Base-by-base conservation (phyloP, 345 rosid species). In the Brassica carinata region DNA sequence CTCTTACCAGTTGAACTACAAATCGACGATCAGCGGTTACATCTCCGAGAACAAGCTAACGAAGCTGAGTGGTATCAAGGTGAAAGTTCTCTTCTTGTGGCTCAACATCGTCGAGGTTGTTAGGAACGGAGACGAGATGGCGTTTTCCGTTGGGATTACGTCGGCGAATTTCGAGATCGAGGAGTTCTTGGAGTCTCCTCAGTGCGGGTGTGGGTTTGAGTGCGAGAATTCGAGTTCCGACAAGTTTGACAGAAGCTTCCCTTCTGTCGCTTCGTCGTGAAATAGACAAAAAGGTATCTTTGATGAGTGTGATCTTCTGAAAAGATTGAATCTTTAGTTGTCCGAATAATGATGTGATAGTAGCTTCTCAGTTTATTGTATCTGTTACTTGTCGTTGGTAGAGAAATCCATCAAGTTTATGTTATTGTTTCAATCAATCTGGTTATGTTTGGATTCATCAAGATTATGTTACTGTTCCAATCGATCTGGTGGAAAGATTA, bases 191-290 rank as follows among this genome's bases (percentile, higher is more conserved):
- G 97, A 82, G 84, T 89, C 88, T 26, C 99, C 98, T 14, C 97
- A 90, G 90, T 96, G 99, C 76, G 98, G 98, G 0, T 96, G 98
- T 82, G 99, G 99, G 13, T 86, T 96, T 63, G 83, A 87, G 74
- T 96, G 98, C 79, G 77, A 65, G 26, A 74, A 77, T 7, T 85
- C 65, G 26, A 79, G 79, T 57, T 83, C 71, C 72, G 77, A 84
- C 73, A 83, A 82, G 82, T 83, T 80, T 78, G 78, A 3, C 67
- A 87, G 82, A 57, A 73, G 34, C 75, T 76, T 29, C 79, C 83
- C 33, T 84, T 87, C 86, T 68, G 84, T 86, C 67, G 86, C 92
- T 84, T 92, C 94, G 10, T 75, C 86, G 71, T 94, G 77, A 75
- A 33, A 33, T 33, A 5, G 36, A 33, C 6, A 33, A 33, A 5